phyloP scores from a whole-genome alignment of 2,329 filamentous ascomycete genomes.

The Colletotrichum lupini region DNA sequence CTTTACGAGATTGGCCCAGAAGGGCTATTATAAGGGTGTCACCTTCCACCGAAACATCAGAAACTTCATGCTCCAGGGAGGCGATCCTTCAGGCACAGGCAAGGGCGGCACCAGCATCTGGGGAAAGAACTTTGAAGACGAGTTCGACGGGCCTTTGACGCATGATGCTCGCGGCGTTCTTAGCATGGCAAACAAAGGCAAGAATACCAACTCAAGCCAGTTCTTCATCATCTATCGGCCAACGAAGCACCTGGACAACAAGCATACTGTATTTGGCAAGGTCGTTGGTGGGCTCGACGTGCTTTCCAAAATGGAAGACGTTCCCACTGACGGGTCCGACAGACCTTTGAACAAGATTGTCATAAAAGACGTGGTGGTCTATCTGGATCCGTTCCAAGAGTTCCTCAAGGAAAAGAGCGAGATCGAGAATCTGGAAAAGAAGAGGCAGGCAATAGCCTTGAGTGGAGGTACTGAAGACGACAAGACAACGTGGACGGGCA shows the following conservation, averaged over 20 bases:
- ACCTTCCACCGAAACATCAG: slow-evolving; percentile 93
- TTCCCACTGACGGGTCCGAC: slow-evolving; percentile 79
- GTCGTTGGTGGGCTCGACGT: slow-evolving; percentile 82
- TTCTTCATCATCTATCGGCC: slow-evolving; percentile 94
- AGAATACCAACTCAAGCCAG: slow-evolving; percentile 95
- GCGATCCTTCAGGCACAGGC: slow-evolving; percentile 92
- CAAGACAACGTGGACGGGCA: slow-evolving; percentile 94
- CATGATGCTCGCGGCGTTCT: slow-evolving; percentile 84
- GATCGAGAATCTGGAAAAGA: slow-evolving; percentile 66
- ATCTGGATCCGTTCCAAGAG: slow-evolving; percentile 95
- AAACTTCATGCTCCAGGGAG: slow-evolving; percentile 98
- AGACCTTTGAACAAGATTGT: slow-evolving; percentile 81
- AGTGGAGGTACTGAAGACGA: slow-evolving; percentile 87
- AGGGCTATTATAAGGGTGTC: slow-evolving; percentile 88
- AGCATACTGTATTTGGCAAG: slow-evolving; percentile 96
- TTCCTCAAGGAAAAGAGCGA: slow-evolving; percentile 82
- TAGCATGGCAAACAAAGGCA: slow-evolving; percentile 98
- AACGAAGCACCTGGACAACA: slow-evolving; percentile 87
- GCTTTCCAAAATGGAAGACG: slow-evolving; percentile 80
- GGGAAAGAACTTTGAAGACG: slow-evolving; percentile 94
- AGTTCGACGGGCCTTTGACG: slow-evolving; percentile 89
- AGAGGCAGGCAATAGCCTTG: slow-evolving; percentile 70
- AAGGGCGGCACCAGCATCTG: slow-evolving; percentile 91
- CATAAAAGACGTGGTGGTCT: slow-evolving; percentile 86
- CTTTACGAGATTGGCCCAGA: slow-evolving; percentile 87